Conservation (phyloP, 768 basidiomycete species). For the Pisolithus sp. region DNA sequence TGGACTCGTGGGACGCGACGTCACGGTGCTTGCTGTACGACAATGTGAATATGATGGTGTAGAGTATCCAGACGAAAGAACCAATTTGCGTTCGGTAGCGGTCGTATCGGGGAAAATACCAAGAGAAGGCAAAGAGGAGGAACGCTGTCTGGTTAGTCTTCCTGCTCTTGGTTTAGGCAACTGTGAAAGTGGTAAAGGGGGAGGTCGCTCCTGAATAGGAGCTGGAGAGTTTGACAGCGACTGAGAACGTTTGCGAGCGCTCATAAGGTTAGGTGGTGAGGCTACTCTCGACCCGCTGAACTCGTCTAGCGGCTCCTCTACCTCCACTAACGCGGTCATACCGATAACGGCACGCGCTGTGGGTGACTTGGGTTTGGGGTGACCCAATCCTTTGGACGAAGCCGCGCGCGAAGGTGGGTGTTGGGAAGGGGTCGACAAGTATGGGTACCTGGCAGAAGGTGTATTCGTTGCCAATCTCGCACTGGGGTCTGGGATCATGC, state of each 20-base stretch:
- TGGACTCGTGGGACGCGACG: constrained; percentile 11
- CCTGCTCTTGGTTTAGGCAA: constrained; percentile 17
- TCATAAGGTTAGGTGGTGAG: neutral
- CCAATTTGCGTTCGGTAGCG: constrained; percentile 2
- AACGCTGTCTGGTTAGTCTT: constrained; percentile 25
- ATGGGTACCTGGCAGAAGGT: neutral
- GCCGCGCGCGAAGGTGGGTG: constrained; percentile 16
- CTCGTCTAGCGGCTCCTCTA: constrained; percentile 41
- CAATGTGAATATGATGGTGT: constrained; percentile 6
- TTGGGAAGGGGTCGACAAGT: constrained; percentile 10
- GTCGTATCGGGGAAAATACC: constrained; percentile 5
- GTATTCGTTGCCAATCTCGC: neutral
- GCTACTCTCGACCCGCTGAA: neutral
- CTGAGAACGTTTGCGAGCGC: constrained; percentile 13
- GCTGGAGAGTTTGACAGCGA: constrained; percentile 10
- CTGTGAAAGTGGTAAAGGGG: constrained; percentile 10
- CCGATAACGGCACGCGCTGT: constrained; percentile 41
- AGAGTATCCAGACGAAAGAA: neutral
- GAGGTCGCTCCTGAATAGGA: constrained; percentile 2
- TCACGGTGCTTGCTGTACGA: constrained; percentile 6
- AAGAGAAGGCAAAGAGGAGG: constrained; percentile 24
- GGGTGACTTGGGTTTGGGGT: constrained; percentile 26
- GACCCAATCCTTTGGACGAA: constrained; percentile 18
- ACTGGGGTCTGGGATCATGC: neutral
- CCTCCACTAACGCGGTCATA: constrained; percentile 49